Conservation (phyloP, 202 grass and related monocot genomes). For the Panicum hallii region DNA sequence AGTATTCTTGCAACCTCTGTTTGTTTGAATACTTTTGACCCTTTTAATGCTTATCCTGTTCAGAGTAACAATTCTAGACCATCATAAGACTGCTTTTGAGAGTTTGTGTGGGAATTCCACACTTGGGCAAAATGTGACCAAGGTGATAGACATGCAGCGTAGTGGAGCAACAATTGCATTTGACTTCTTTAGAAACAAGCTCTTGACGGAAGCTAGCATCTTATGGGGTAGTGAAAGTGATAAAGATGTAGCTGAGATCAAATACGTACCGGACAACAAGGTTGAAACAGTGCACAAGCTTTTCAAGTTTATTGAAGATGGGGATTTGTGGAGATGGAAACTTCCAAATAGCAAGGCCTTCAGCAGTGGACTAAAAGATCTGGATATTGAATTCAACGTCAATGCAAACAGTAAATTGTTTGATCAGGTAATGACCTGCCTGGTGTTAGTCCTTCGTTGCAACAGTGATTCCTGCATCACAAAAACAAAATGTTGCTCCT, state of each 20-base stretch:
- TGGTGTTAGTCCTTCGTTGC: conserved; percentile 9
- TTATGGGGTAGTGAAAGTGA: conserved; percentile 39
- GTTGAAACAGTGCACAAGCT: conserved; percentile 68
- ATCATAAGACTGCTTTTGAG: conserved; percentile 95
- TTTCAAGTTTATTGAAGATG: conserved; percentile 92
- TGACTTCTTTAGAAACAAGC: conserved; percentile 84
- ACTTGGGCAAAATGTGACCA: conserved; percentile 76
- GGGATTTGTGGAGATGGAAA: conserved; percentile 85
- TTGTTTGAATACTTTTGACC: not conserved
- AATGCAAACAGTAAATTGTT: conserved; percentile 76
- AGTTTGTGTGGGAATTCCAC: conserved; percentile 54
- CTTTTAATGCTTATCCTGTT: conserved; percentile 33
- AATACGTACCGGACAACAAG: conserved; percentile 65
- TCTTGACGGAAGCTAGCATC: conserved; percentile 44
- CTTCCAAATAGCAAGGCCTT: conserved; percentile 87
- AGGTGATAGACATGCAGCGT: conserved; percentile 89
- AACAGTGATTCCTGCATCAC: not conserved
- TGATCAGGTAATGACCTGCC: conserved; percentile 62
- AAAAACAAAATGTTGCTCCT: not conserved
- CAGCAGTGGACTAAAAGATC: conserved; percentile 85
- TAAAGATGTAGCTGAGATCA: conserved; percentile 29
- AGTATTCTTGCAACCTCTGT: not conserved
- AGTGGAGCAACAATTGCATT: conserved; percentile 98
- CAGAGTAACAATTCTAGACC: conserved; percentile 89
- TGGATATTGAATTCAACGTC: conserved; percentile 78